phyloP scores from a whole-genome alignment of 2,329 filamentous ascomycete species.

The Shiraia bambusicola region DNA sequence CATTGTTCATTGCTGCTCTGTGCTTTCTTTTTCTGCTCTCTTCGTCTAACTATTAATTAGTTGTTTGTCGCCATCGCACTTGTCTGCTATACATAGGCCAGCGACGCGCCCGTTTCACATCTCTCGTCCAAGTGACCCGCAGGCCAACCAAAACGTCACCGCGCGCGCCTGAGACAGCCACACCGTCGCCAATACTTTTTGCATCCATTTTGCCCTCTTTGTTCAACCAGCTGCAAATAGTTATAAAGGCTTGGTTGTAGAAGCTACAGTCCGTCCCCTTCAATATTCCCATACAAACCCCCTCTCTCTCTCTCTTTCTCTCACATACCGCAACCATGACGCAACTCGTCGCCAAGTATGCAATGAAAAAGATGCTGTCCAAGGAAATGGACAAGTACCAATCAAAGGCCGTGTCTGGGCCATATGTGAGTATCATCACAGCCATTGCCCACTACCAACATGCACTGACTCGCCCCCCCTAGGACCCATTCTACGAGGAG shows the following conservation, averaged over 20 bases:
- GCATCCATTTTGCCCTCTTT: neutral
- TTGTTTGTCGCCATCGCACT: conserved; percentile 25
- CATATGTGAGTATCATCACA: conserved; percentile 41
- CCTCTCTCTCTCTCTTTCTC: too few relatives aligned
- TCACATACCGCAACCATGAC: conserved; percentile 45
- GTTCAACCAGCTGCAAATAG: conserved; percentile 14
- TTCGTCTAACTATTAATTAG: conserved; percentile 1
- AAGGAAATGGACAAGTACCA: conserved; percentile 53
- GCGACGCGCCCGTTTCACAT: conserved; percentile 46
- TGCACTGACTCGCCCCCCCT: conserved; percentile 12
- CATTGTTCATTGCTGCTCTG: conserved; percentile 4
- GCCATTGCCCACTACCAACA: neutral
- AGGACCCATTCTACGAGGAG: conserved; percentile 91
- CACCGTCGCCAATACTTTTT: conserved; percentile 18
- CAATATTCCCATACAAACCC: conserved; percentile 4
- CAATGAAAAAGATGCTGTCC: conserved; percentile 52
- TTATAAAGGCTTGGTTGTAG: conserved; percentile 21
- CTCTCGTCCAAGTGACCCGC: conserved; percentile 22
- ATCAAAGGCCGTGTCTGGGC: conserved; percentile 44
- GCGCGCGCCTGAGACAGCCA: conserved; percentile 28
- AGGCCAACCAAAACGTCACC: conserved; percentile 35
- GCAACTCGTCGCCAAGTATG: conserved; percentile 50
- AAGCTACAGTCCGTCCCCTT: conserved; percentile 6
- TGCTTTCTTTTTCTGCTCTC: conserved; percentile 10
- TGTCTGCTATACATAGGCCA: conserved; percentile 38